Evolutionary conservation across 345 rosid species (phyloP).

Genomic region (Salix koriyanagi): DNA sequence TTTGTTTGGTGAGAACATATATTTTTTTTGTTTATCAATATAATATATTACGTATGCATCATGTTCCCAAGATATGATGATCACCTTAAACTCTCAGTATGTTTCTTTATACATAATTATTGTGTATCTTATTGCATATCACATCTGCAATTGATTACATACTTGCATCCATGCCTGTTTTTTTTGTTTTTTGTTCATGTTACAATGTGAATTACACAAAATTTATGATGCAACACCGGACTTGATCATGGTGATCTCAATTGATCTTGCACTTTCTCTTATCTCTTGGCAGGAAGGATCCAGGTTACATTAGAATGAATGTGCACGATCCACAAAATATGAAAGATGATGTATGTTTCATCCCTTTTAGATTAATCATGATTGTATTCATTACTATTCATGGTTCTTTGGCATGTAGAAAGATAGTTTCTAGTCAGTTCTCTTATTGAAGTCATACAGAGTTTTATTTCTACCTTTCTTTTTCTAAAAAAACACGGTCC

Average conservation of each 20-base stretch:
- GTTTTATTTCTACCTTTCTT: not conserved
- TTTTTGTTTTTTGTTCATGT: not conserved
- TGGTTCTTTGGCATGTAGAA: not conserved
- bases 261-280: not conserved
- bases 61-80: not conserved
- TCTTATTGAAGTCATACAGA: not conserved
- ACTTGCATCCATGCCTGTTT: not conserved
- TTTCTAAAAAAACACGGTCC: not conserved
- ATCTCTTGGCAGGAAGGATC: constrained; percentile 73
- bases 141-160: not conserved
- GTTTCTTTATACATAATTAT: not conserved
- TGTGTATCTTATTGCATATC: not conserved
- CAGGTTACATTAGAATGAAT: constrained; percentile 84
- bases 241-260: not conserved
- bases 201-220: not conserved
- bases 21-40: not conserved
- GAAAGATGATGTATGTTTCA: constrained; percentile 80
- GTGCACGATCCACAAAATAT: constrained; percentile 70
- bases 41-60: not conserved
- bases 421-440: not conserved
- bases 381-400: not conserved
- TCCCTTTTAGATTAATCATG: constrained; percentile 7
- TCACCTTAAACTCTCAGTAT: not conserved
- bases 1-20: not conserved
- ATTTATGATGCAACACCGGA: not conserved